Conservation (phyloP, 2,329 filamentous ascomycete genomes). For the Sphaerulina musiva region DNA sequence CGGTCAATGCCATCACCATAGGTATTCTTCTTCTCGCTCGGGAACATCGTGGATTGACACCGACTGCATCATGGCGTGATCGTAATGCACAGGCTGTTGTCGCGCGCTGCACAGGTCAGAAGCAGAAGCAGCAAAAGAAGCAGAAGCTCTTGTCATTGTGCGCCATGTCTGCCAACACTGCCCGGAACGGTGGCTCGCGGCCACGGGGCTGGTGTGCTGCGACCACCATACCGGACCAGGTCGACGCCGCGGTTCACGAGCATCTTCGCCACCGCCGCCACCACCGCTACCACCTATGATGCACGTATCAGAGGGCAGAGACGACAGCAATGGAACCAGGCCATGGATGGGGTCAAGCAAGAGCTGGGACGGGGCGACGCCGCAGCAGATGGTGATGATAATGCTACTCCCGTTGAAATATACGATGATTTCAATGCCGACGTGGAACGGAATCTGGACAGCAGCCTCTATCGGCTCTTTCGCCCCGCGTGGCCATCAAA, state of each 20-base stretch:
- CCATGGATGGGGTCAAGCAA: conserved; percentile 51
- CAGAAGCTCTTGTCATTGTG: conserved; percentile 50
- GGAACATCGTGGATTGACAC: too few species aligned
- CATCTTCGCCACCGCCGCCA: conserved; percentile 59
- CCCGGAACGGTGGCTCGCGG: conserved; percentile 46
- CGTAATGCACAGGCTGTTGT: conserved; percentile 63
- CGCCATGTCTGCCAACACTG: conserved; percentile 50
- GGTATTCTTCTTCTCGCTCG: too few species aligned
- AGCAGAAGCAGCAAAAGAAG: conserved; percentile 24
- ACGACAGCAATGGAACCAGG: conserved; percentile 54
- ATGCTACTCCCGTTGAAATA: neutral
- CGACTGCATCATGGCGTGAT: conserved; percentile 39
- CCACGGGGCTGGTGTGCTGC: conserved; percentile 46
- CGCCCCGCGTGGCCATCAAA: conserved; percentile 36
- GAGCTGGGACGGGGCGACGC: conserved; percentile 36
- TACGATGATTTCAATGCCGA: conserved; percentile 17
- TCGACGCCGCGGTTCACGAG: conserved; percentile 61
- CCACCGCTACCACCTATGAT: conserved; percentile 50
- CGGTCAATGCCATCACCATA: too few species aligned
- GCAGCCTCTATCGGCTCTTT: conserved; percentile 4
- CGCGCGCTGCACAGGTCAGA: conserved; percentile 57
- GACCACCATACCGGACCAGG: conserved; percentile 46
- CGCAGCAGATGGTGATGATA: neutral
- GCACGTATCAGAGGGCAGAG: conserved; percentile 53
- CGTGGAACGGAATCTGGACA: conserved; percentile 19